These are phyloP conservation scores for Leucosporidium scottii DNA, from an alignment of 768 basidiomycete genomes.

Conservation along the genomic window DNA sequence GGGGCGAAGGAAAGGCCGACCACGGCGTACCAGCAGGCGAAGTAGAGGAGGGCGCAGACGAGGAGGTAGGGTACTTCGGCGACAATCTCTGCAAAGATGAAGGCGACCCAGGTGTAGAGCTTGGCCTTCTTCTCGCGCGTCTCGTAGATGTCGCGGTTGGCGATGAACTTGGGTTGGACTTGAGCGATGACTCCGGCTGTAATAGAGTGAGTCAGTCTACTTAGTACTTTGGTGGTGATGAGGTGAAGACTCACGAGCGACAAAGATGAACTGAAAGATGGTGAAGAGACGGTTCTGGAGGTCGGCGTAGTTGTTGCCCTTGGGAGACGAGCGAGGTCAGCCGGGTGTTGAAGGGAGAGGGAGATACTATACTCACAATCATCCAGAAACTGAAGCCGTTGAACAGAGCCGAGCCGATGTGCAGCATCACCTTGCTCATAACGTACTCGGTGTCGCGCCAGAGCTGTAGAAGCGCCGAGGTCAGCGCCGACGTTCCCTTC, in stretches of 20 bases:
- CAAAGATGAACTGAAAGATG: constrained; percentile 50
- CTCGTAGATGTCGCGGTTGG: background rate
- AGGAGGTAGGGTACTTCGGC: constrained; percentile 68
- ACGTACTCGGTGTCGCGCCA: constrained; percentile 81
- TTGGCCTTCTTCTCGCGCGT: background rate
- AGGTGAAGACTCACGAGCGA: constrained; percentile 44
- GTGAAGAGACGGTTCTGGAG: constrained; percentile 57
- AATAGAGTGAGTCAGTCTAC: no score
- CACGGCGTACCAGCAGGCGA: background rate
- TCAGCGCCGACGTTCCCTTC: constrained; percentile 64
- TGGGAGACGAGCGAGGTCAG: background rate
- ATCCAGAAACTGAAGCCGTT: no score
- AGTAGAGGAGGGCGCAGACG: constrained; percentile 56
- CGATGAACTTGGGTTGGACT: constrained; percentile 72
- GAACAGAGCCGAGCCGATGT: no score
- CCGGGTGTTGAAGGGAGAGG: background rate
- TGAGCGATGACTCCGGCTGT: constrained; percentile 53
- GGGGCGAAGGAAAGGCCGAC: background rate
- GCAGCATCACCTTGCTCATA: constrained; percentile 52
- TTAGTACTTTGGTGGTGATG: no score
- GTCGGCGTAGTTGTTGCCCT: constrained; percentile 52
- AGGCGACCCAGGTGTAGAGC: constrained; percentile 38
- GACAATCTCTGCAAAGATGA: constrained; percentile 70
- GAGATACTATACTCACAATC: no score
- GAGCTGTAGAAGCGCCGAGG: constrained; percentile 57